Conservation (phyloP, 202 grass and related monocot genomes). For the Dendrocalamus latiflorus region DNA sequence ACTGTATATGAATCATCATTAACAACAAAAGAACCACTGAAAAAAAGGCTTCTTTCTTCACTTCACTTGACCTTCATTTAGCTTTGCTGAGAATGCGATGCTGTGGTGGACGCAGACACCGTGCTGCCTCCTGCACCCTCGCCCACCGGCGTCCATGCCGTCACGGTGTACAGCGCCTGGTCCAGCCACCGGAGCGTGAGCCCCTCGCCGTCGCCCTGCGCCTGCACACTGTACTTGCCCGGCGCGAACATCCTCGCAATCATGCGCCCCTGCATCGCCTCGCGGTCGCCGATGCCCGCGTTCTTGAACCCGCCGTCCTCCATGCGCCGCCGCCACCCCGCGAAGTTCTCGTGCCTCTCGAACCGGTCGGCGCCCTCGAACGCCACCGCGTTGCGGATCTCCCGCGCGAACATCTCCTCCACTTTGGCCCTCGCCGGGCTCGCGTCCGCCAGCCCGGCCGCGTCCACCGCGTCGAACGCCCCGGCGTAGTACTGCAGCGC, state of each 20-base stretch:
- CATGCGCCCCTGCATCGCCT: slow-evolving; percentile 71
- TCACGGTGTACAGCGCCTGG: slow-evolving; percentile 76
- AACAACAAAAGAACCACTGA: slow-evolving; percentile 48
- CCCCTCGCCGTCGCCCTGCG: slow-evolving; percentile 51
- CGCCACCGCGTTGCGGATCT: slow-evolving; percentile 76
- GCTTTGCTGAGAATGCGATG: slow-evolving; percentile 62
- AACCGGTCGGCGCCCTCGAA: slow-evolving; percentile 58
- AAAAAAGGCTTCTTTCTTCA: slow-evolving; percentile 36
- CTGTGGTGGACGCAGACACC: slow-evolving; percentile 59
- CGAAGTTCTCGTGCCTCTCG: slow-evolving; percentile 80
- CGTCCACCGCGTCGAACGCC: slow-evolving; percentile 65
- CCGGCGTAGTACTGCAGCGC: slow-evolving; percentile 64
- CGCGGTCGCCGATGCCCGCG: slow-evolving; percentile 56
- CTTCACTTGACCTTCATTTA: slow-evolving; percentile 21
- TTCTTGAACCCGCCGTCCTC: slow-evolving; percentile 61
- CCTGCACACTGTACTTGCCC: slow-evolving; percentile 57
- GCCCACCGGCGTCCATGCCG: slow-evolving; percentile 56
- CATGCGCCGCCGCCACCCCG: slow-evolving; percentile 53
- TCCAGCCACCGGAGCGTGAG: slow-evolving; percentile 76
- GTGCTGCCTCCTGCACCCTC: slow-evolving; percentile 62
- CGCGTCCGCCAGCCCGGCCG: slow-evolving; percentile 10
- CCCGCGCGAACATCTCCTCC: slow-evolving; percentile 89
- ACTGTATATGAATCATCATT: slow-evolving; percentile 25
- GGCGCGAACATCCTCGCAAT: slow-evolving; percentile 75
- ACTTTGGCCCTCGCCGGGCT: slow-evolving; percentile 63